Evolutionary conservation across 139 green algal genomes (phyloP), one percentile per base, ranked within the genome.

Genomic region (Auxenochlorella pyrenoidosa): DNA sequence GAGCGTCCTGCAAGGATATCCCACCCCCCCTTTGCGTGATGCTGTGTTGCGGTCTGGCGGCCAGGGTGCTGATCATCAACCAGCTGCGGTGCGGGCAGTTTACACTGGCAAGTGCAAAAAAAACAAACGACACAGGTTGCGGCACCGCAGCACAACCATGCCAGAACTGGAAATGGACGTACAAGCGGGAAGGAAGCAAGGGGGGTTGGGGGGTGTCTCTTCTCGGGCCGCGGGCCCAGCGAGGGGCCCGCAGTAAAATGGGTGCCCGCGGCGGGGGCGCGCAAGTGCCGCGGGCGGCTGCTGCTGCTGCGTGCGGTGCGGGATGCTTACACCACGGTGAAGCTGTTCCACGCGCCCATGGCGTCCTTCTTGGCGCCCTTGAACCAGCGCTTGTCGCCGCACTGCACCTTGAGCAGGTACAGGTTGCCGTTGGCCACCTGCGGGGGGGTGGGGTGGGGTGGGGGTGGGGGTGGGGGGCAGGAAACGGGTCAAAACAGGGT

Each of bases 321-420:
- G 28, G 77, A 6, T 36, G n/a, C n/a, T 91, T 94, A 97, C 32
- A 89, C 94, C 22, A 97, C 92, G 73, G 88, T 93, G 94, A 97
- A 97, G 65, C 89, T 94, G 82, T 93, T 88, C 68, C 77, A 91
- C 58, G 88, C 66, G 54, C 87, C 89, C 47, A 89, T 60, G 59
- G 89, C 88, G 1, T 93, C 89, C 65, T 83, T 91, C 68, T 95
- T 89, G 26, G 83, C 89, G 79, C 94, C 94, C 89, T 97, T 97
- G 95, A 96, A 95, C 93, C 93, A 97, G 54, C 94, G 85, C 94
- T 97, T 97, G 92, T 97, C 95, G 75, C 95, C 95, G 43, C 85
- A 87, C 87, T 96, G 93, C 5, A 94, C 59, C 92, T 96, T 96
- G 73, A 93, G 80, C 41, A 97, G 85, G 86, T 93, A 96, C 43